Evolutionary conservation across 1,284 basidiomycete species (phyloP).

Genomic region (Boletellus sp.): DNA sequence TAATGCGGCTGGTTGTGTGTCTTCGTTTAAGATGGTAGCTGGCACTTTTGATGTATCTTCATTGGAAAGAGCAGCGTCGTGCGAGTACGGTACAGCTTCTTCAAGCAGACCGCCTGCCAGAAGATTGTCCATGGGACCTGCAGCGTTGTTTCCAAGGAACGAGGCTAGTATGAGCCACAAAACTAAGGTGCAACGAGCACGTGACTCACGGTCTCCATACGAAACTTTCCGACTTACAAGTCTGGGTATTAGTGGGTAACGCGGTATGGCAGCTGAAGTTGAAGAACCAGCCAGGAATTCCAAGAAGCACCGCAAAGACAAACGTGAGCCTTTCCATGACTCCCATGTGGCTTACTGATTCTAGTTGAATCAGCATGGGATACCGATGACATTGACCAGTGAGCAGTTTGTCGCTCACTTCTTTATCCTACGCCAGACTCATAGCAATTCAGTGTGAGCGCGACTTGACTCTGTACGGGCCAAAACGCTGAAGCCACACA

Average conservation of each 20-base stretch:
- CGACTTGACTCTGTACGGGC: not conserved
- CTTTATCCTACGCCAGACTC: constrained; percentile 13
- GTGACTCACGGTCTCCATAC: not conserved
- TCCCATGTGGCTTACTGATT: constrained; percentile 9
- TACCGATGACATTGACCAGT: constrained; percentile 98
- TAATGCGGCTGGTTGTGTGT: constrained; percentile 35
- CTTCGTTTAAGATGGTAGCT: constrained; percentile 22
- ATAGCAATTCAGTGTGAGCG: constrained; percentile 34
- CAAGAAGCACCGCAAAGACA: constrained; percentile 87
- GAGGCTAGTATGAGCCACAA: not conserved
- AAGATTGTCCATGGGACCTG: constrained; percentile 37
- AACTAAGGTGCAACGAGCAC: not conserved
- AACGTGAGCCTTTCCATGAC: constrained; percentile 56
- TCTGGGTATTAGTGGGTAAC: too few species aligned
- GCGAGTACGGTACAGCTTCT: constrained; percentile 38
- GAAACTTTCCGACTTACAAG: not conserved
- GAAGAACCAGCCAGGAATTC: constrained; percentile 59
- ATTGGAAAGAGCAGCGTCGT: constrained; percentile 49
- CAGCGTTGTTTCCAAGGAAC: not conserved
- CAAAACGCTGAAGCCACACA: constrained; percentile 11
- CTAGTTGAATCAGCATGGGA: constrained; percentile 78
- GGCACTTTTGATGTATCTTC: constrained; percentile 39
- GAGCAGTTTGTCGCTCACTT: constrained; percentile 34
- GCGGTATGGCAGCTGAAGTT: constrained; percentile 47
- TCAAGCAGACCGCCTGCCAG: constrained; percentile 23